These are phyloP conservation scores for Tylopilus sp. DNA, from an alignment of 768 basidiomycete species.

Conservation along the genomic window DNA sequence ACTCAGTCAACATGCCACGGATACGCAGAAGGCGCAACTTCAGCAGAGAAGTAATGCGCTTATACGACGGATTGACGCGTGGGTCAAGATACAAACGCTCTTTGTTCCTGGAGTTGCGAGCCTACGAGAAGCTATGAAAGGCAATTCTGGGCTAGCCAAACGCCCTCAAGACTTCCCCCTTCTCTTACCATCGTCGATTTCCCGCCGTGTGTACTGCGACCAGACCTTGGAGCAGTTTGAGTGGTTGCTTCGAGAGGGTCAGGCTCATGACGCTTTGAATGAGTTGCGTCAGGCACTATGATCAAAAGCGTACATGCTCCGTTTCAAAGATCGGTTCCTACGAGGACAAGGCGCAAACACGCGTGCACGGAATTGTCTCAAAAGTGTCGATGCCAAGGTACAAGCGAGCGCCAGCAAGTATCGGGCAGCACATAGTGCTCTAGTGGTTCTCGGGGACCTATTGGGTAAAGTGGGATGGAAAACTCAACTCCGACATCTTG, in stretches of 20 bases:
- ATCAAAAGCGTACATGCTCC: neutral
- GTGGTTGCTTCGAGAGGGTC: neutral
- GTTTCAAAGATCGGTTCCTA: neutral
- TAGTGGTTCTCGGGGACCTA: neutral
- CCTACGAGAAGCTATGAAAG: neutral
- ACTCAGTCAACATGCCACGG: constrained; percentile 19
- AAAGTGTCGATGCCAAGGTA: neutral
- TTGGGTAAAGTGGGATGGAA: neutral
- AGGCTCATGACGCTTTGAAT: neutral
- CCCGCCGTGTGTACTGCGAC: neutral
- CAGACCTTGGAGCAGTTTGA: neutral
- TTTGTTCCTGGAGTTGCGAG: neutral
- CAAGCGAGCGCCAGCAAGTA: neutral
- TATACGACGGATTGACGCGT: neutral
- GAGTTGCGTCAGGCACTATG: neutral
- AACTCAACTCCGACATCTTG: neutral
- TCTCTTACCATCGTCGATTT: neutral
- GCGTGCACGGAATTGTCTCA: neutral
- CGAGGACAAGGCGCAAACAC: neutral
- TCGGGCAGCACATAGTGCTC: neutral
- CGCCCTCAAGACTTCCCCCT: neutral
- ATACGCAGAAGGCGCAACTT: constrained; percentile 15
- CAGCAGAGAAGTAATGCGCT: neutral
- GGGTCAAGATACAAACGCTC: neutral
- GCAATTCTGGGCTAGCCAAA: neutral